Percentiles rank a stretch among this genome's conserved stretches.
phyloP scores from a whole-genome alignment of 306 rosid genomes.

The Vigna mungo region DNA sequence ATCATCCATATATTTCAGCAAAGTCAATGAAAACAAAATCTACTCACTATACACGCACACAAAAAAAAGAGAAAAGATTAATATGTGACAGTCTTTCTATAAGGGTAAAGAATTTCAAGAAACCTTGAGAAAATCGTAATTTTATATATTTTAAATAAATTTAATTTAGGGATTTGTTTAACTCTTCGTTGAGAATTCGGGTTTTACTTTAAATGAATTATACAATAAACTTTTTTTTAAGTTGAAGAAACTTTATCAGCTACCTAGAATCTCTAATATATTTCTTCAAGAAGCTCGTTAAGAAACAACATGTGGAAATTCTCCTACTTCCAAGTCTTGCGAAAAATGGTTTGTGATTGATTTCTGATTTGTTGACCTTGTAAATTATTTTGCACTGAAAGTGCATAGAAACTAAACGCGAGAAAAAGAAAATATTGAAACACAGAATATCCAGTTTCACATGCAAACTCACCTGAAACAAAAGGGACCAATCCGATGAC shows the following conservation, averaged over 20 bases:
- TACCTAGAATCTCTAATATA: no score
- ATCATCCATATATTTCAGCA: conserved; percentile 17
- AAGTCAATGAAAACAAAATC: conserved; percentile 28
- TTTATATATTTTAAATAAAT: no score
- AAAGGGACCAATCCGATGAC: conserved; percentile 10
- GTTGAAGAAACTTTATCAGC: no score
- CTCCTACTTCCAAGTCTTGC: not conserved
- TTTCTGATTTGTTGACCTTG: not conserved
- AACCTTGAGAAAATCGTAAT: no score
- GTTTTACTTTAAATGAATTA: no score
- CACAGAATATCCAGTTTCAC: conserved; percentile 8
- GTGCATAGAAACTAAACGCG: not conserved
- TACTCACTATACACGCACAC: not conserved
- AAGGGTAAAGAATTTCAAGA: no score
- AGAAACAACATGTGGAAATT: no score
- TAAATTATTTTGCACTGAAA: not conserved
- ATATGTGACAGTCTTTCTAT: not conserved
- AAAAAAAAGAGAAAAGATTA: not conserved
- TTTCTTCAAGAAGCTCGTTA: no score
- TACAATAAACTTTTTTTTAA: no score
- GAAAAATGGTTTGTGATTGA: not conserved
- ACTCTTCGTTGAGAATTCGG: no score
- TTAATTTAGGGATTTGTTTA: no score
- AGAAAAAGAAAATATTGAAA: not conserved
- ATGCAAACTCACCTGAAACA: conserved; percentile 44